Percentiles rank a stretch among this genome's conserved stretches.
phyloP scores from a whole-genome alignment of 345 rosid genomes.

The Mangifera indica region DNA sequence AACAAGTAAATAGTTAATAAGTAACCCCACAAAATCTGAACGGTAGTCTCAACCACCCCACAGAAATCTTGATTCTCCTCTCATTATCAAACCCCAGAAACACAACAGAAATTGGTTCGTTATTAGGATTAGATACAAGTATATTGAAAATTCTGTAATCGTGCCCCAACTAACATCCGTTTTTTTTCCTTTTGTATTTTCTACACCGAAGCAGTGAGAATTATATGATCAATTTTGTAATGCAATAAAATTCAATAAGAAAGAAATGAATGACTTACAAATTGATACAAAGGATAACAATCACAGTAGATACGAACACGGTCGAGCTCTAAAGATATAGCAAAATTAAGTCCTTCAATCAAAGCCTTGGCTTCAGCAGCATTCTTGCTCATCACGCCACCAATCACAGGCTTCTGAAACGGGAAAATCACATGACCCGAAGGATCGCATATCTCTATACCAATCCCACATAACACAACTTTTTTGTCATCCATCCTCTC shows the following conservation, averaged over 20 bases:
- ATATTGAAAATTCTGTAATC: too few relatives aligned
- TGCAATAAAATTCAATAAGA: background rate
- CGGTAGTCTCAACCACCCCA: too few relatives aligned
- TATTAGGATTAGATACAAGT: too few relatives aligned
- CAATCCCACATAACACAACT: conserved; percentile 42
- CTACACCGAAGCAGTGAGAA: too few relatives aligned
- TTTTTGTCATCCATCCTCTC: conserved; percentile 36
- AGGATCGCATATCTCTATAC: conserved; percentile 54
- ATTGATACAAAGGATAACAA: conserved; percentile 41
- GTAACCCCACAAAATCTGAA: too few relatives aligned
- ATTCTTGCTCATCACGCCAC: conserved; percentile 26
- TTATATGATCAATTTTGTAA: too few relatives aligned
- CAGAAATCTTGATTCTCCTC: too few relatives aligned
- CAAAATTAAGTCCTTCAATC: conserved; percentile 64
- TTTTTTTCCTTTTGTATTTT: background rate
- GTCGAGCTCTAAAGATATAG: conserved; percentile 53
- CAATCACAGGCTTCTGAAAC: conserved; percentile 32
- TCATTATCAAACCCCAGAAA: too few relatives aligned
- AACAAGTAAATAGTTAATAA: too few relatives aligned
- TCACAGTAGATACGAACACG: conserved; percentile 38
- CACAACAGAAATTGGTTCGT: too few relatives aligned
- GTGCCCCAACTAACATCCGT: too few relatives aligned
- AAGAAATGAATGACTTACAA: conserved; percentile 39
- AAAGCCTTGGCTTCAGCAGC: conserved; percentile 51
- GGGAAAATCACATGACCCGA: conserved; percentile 44